Evolutionary conservation across 108 stramenopile species (phyloP).

Genomic region (Skeletonema menzelii): DNA sequence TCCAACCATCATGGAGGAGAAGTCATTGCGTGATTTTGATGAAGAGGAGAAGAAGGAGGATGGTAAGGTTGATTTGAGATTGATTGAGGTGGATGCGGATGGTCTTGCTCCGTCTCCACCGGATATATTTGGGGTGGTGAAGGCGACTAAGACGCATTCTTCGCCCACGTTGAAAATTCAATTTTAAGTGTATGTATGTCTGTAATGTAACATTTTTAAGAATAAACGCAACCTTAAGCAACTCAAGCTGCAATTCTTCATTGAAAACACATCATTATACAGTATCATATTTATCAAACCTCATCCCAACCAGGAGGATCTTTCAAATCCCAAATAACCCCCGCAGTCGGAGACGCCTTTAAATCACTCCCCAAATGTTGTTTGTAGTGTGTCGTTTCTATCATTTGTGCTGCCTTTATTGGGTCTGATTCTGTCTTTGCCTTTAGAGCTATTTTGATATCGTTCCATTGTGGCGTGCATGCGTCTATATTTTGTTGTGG

Average conservation of each 20-base stretch:
- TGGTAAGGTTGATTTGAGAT: background rate
- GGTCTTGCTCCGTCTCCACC: constrained; percentile 43
- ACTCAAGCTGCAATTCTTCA: too few relatives aligned
- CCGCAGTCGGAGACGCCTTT: constrained; percentile 74
- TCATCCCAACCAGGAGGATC: constrained; percentile 77
- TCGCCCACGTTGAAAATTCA: constrained; percentile 18
- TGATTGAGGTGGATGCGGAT: constrained; percentile 4
- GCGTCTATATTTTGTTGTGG: constrained; percentile 22
- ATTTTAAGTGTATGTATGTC: constrained; percentile 20
- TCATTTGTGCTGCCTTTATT: constrained; percentile 49
- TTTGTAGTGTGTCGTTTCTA: constrained; percentile 64
- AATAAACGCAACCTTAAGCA: too few relatives aligned
- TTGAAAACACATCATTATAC: background rate
- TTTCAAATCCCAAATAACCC: constrained; percentile 85
- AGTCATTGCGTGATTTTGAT: constrained; percentile 2
- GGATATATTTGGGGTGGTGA: constrained; percentile 37
- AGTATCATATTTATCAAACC: background rate
- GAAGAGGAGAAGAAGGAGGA: constrained; percentile 17
- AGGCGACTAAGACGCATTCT: constrained; percentile 20
- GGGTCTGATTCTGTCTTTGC: constrained; percentile 60
- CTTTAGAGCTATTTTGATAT: constrained; percentile 65
- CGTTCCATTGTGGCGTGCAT: constrained; percentile 69
- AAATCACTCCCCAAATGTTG: constrained; percentile 63
- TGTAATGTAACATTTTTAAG: background rate
- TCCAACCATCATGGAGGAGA: background rate